A percentile compares a stretch with the other conserved stretches of the same genome.
phyloP scores from a whole-genome alignment of 495 filamentous ascomycete genomes.

The Oidiodendron maius region DNA sequence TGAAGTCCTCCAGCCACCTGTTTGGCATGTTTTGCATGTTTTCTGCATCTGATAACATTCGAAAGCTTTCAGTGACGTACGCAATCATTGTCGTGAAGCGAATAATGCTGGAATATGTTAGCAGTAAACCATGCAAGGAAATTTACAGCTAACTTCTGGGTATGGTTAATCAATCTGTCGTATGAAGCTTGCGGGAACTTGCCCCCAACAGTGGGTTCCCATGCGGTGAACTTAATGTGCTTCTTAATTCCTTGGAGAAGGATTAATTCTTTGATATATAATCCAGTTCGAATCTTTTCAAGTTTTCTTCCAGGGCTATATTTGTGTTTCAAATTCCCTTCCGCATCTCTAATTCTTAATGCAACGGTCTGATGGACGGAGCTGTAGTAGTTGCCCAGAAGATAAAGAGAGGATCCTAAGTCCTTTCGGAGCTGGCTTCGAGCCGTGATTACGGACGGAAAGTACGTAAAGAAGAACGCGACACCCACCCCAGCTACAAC shows the following conservation, averaged over 20 bases:
- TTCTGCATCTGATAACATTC: neutral
- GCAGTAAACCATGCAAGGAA: neutral
- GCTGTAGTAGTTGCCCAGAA: neutral
- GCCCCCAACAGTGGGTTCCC: neutral
- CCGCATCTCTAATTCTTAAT: constrained; percentile 1
- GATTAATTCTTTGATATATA: neutral
- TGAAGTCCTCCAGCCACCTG: neutral
- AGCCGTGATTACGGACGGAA: neutral
- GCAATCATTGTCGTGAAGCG: neutral
- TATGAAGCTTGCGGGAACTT: neutral
- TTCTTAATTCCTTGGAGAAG: neutral
- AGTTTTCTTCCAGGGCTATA: neutral
- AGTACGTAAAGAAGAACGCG: constrained; percentile 1
- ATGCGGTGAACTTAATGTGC: neutral
- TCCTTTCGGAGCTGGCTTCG: neutral
- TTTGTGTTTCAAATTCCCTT: neutral
- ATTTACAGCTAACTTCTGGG: neutral
- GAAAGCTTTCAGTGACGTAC: neutral
- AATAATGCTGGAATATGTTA: neutral
- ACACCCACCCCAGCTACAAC: neutral
- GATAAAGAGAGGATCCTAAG: neutral
- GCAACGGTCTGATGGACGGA: neutral
- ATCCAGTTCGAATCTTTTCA: neutral
- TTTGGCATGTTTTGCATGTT: neutral
- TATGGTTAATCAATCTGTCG: neutral